Percentiles rank a stretch among this genome's conserved stretches.
Evolutionary conservation across 495 filamentous ascomycete species (phyloP).

Genomic region (Hypoxylon trugodes): DNA sequence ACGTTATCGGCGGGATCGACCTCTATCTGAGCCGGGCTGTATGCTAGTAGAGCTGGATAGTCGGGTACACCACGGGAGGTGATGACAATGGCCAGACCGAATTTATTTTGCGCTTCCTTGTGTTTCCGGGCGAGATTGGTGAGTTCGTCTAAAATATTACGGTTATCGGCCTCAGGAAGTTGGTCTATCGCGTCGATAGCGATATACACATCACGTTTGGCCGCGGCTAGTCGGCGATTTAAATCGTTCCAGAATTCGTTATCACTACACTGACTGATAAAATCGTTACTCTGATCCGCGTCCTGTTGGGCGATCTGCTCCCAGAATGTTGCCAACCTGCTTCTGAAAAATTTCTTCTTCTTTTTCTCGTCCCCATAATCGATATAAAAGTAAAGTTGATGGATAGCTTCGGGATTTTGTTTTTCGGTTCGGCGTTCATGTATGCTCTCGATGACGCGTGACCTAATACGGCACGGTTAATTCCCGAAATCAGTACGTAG

Average conservation of each 20-base stretch:
- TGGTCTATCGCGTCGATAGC: conserved; percentile 17
- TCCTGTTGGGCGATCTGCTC: not conserved
- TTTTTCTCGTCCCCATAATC: not conserved
- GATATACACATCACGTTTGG: conserved; percentile 26
- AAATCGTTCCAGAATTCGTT: not conserved
- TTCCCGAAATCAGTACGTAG: too few relatives aligned
- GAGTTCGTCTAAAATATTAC: not conserved
- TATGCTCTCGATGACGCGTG: conserved; percentile 2
- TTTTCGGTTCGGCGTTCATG: not conserved
- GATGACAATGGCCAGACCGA: not conserved
- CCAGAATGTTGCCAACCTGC: conserved; percentile 8
- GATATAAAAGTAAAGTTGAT: conserved; percentile 5
- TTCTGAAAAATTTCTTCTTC: not conserved
- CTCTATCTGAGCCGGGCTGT: not conserved
- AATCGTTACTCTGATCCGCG: not conserved
- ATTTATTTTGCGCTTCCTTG: not conserved
- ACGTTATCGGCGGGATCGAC: not conserved
- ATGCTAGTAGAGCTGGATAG: not conserved
- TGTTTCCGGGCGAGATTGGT: not conserved
- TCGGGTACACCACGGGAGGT: conserved; percentile 12
- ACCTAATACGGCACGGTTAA: not conserved
- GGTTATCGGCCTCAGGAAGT: not conserved
- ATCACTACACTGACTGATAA: not conserved
- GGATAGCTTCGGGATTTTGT: not conserved
- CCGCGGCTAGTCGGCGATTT: not conserved